Evolutionary conservation across 345 rosid genomes (phyloP), one percentile per base, ranked within the genome.

Genomic region (Nephelium lappaceum): DNA sequence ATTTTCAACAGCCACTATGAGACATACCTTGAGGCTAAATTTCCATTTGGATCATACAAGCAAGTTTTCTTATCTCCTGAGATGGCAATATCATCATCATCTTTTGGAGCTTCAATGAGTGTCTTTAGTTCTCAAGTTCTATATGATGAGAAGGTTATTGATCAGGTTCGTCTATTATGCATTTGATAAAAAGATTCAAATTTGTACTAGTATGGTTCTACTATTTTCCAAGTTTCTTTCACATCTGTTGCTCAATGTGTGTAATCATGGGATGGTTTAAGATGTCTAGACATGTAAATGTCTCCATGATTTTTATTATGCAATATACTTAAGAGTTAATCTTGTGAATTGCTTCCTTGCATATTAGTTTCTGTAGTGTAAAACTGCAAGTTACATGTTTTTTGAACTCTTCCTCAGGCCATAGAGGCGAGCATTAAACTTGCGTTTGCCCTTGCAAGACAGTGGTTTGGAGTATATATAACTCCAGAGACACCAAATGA

Each of bases 391-490:
- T 74, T 18, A 36, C 31, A 18, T 42, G 43, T 41, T 63, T 67
- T 69, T 51, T 67, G 67, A 75, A 6, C 68, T 70, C 42, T 62
- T 79, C 75, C 11, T 73, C 93, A 96, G 99, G 88, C 91, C 61
- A 91, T 94, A 85, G 97, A 91, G 68, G 90, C 98, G 3, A 90
- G 98, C 86, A 82, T 93, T 80, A 96, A 91, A 84, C 89, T 96
- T 86, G 96, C 97, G 74, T 91, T 83, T 83, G 93, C 94, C 67
- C 94, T 96, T 75, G 98, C 99, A 68, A 94, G 90, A 75, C 99
- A 96, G 88, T 96, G 99, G 99, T 96, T 96, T 89, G 99, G 99
- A 61, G 88, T 89, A 63, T 96, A 87, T 83, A 85, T 96, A 61
- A 85, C 93, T 67, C 89, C 97, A 2, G 95, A 93, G 76, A 87